Conservation (phyloP, 2,329 filamentous ascomycete species). For the Alternaria solani region DNA sequence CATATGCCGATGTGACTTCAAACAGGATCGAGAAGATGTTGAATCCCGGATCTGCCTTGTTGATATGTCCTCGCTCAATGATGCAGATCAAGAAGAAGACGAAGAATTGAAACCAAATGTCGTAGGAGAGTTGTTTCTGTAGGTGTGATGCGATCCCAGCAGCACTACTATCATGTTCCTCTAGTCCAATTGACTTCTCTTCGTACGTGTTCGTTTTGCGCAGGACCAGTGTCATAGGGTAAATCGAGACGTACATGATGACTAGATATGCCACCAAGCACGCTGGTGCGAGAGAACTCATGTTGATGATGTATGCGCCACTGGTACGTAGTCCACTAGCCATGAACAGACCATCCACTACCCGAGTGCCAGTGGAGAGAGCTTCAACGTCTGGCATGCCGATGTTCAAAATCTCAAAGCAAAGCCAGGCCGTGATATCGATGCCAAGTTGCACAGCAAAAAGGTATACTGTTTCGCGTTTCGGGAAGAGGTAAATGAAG, state of each 20-base stretch:
- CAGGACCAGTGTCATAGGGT: constrained; percentile 69
- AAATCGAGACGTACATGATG: constrained; percentile 73
- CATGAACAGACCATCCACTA: constrained; percentile 72
- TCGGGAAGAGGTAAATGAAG: constrained; percentile 71
- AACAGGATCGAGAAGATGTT: constrained; percentile 55
- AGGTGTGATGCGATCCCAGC: constrained; percentile 57
- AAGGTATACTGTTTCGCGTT: constrained; percentile 71
- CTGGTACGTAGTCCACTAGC: constrained; percentile 68
- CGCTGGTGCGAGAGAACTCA: constrained; percentile 64
- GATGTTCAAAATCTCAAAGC: constrained; percentile 71
- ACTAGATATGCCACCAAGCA: constrained; percentile 68
- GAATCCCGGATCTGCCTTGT: constrained; percentile 46
- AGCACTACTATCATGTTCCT: constrained; percentile 43
- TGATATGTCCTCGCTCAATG: constrained; percentile 66
- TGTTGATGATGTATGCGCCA: constrained; percentile 71
- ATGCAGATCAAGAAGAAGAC: constrained; percentile 67
- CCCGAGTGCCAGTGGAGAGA: constrained; percentile 62
- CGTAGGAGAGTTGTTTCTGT: constrained; percentile 70
- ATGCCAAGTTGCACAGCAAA: constrained; percentile 67
- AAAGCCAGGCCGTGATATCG: constrained; percentile 70
- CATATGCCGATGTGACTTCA: constrained; percentile 66
- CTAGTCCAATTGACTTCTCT: constrained; percentile 70
- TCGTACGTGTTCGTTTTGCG: constrained; percentile 77
- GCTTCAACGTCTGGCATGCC: constrained; percentile 64
- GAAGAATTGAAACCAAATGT: constrained; percentile 71